Evolutionary conservation across 345 rosid genomes (phyloP).

Genomic region (Salix purpurea): DNA sequence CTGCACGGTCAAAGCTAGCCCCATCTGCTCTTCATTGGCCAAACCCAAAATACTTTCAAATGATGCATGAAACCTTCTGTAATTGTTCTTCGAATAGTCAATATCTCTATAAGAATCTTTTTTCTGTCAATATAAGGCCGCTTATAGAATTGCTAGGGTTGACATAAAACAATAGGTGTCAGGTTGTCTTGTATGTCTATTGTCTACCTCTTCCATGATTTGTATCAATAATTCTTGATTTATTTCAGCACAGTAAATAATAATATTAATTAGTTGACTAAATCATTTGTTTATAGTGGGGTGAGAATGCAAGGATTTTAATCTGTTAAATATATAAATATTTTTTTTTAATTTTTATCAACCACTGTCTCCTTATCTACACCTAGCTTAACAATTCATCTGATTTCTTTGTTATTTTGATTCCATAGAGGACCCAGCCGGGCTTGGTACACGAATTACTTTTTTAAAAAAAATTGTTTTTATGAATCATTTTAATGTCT

Average conservation of each 20-base stretch:
- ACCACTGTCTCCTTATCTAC: not conserved
- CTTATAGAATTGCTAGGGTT: conserved; percentile 31
- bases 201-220: not conserved
- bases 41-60: not conserved
- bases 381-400: not conserved
- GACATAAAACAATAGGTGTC: conserved; percentile 28
- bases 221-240: not conserved
- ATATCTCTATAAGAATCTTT: conserved; percentile 44
- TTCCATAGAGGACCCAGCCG: too few species aligned
- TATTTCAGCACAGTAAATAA: not conserved
- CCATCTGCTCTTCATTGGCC: not conserved
- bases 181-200: conserved; percentile 8
- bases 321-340: not conserved
- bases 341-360: too few species aligned
- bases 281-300: not conserved
- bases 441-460: not conserved
- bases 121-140: conserved; percentile 26
- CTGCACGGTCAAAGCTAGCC: not conserved
- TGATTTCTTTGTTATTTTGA: not conserved
- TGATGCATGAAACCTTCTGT: conserved; percentile 14
- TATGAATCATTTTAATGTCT: too few species aligned
- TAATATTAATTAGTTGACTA: not conserved
- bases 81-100: conserved; percentile 38
- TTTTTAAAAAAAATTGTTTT: too few species aligned
- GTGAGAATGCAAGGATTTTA: not conserved